A percentile compares a stretch with the other conserved stretches of the same genome.
These are phyloP conservation scores for Asterella californica DNA, from an alignment of 225 moss, liverwort and hornwort species.

Conservation along the genomic window DNA sequence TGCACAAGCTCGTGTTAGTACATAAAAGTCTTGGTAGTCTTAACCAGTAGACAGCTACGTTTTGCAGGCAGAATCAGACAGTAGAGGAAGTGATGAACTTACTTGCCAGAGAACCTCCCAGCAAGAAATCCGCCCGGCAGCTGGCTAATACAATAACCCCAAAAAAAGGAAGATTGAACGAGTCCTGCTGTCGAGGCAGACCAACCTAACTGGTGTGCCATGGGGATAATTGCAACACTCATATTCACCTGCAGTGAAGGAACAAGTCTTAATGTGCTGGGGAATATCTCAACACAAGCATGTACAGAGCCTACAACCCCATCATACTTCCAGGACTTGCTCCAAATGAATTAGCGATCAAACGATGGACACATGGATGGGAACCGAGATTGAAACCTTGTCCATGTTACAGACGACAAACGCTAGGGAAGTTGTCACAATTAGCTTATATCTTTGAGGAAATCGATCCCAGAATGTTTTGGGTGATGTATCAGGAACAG, in stretches of 20 bases:
- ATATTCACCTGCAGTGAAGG: slow-evolving; percentile 71
- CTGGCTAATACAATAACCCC: slow-evolving; percentile 91
- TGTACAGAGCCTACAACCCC: neutral
- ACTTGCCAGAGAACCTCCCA: slow-evolving; percentile 81
- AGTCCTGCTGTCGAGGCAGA: slow-evolving; percentile 76
- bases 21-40: neutral
- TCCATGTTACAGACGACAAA: slow-evolving; percentile 99
- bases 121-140: slow-evolving; percentile 97
- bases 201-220: slow-evolving; percentile 92
- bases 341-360: neutral
- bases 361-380: neutral
- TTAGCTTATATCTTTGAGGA: slow-evolving; percentile 75
- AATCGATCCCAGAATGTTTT: slow-evolving; percentile 50
- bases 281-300: neutral
- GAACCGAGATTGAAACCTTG: slow-evolving; percentile 52
- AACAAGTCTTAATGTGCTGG: neutral
- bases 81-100: slow-evolving; percentile 26
- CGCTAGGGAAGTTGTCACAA: slow-evolving; percentile 77
- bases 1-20: neutral
- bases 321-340: neutral
- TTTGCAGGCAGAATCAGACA: neutral
- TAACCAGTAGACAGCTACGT: no score
- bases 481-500: slow-evolving; percentile 21
- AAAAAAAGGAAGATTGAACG: slow-evolving; percentile 96
- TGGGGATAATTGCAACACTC: slow-evolving; percentile 97